phyloP scores from a whole-genome alignment of 202 grass and related monocot species.

The Brachypodium distachyon region DNA sequence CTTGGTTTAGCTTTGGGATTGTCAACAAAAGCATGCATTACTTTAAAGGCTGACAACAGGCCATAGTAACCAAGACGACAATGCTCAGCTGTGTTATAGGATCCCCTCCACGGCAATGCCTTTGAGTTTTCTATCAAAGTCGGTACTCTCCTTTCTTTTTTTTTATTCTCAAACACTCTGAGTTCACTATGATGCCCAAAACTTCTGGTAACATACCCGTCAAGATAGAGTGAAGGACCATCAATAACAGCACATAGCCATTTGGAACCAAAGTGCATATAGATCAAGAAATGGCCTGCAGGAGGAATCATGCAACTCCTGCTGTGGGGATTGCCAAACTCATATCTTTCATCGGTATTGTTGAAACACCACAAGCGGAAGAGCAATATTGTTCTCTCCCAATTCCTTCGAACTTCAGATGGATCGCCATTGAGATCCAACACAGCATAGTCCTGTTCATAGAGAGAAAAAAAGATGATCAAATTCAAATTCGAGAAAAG shows the following conservation, averaged over 20 bases:
- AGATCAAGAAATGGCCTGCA: not conserved
- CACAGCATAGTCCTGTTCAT: not conserved
- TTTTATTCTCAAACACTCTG: not conserved
- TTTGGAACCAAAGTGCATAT: not conserved
- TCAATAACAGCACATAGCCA: not conserved
- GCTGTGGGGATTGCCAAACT: not conserved
- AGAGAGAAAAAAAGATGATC: not conserved
- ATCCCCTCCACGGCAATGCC: not conserved
- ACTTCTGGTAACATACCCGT: not conserved
- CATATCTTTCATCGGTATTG: not conserved
- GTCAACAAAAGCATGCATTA: not conserved
- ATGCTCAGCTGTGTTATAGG: not conserved
- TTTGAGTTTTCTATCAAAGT: not conserved
- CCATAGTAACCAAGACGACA: not conserved
- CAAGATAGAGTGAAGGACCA: not conserved
- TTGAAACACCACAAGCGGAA: not conserved
- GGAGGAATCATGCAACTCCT: not conserved
- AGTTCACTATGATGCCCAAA: not conserved
- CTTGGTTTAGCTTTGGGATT: not conserved
- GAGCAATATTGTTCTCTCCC: not conserved
- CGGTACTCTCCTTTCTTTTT: not conserved
- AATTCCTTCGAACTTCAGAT: not conserved
- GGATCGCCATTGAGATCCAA: not conserved
- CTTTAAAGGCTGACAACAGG: not conserved
- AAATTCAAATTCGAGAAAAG: not conserved